phyloP scores from a whole-genome alignment of 1,284 basidiomycete genomes.

The Lignosus rhinocerotis region DNA sequence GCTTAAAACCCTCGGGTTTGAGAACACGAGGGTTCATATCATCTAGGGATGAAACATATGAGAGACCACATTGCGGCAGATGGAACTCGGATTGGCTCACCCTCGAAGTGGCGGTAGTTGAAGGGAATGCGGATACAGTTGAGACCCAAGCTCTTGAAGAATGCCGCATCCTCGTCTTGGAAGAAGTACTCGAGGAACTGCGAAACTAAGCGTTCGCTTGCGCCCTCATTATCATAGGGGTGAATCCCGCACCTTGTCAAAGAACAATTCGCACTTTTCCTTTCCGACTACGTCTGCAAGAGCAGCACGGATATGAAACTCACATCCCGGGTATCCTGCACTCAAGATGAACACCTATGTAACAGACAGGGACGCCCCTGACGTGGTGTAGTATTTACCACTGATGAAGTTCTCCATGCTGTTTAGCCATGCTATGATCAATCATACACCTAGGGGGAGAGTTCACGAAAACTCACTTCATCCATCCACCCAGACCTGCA shows the following conservation, averaged over 20 bases:
- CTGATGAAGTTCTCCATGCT: conserved; percentile 69
- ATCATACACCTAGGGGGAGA: too few relatives aligned
- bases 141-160: conserved; percentile 71
- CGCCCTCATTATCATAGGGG: not conserved
- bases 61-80: too few relatives aligned
- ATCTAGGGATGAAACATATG: conserved; percentile 31
- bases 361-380: not conserved
- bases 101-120: conserved; percentile 70
- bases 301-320: conserved; percentile 67
- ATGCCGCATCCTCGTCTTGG: conserved; percentile 66
- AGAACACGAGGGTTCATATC: conserved; percentile 66
- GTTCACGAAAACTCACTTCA: conserved; percentile 49
- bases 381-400: conserved; percentile 30
- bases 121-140: conserved; percentile 74
- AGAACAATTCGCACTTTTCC: conserved; percentile 75
- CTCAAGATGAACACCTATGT: not conserved
- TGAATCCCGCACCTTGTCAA: conserved; percentile 59
- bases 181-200: conserved; percentile 82
- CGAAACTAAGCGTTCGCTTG: conserved; percentile 34
- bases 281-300: conserved; percentile 64
- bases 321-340: conserved; percentile 59
- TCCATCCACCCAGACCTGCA: conserved; percentile 71
- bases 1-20: conserved; percentile 60
- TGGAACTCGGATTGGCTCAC: too few relatives aligned
- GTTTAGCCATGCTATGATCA: not conserved